Evolutionary conservation across 78 protist genomes (phyloP).

Genomic region (Dictyostelium capitatum): DNA sequence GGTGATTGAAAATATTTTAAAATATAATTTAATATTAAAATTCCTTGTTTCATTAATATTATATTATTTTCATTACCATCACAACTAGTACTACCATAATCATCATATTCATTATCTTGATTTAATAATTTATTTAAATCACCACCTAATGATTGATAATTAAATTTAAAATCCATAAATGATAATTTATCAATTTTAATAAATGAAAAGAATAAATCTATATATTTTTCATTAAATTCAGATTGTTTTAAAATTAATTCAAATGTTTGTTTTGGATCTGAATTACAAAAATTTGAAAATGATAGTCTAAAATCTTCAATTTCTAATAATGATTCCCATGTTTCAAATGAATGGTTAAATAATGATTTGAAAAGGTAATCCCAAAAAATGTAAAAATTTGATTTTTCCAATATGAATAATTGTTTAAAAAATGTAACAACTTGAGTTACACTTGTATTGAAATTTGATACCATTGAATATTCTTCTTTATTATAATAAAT

Average conservation of each 20-base stretch:
- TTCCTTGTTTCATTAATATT: background rate
- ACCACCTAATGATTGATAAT: too few relatives aligned
- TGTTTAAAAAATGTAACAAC: background rate
- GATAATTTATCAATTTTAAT: constrained; percentile 1
- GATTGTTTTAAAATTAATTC: background rate
- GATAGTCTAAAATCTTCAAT: background rate
- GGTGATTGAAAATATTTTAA: background rate
- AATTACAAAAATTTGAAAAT: background rate
- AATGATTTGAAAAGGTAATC: background rate
- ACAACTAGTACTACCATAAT: background rate
- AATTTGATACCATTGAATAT: background rate
- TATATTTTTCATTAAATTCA: background rate
- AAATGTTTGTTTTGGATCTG: background rate
- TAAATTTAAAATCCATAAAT: constrained; percentile 2
- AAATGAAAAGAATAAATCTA: background rate
- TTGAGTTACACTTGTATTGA: background rate
- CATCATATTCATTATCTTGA: background rate
- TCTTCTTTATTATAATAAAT: background rate
- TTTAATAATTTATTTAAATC: background rate
- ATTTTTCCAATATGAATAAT: background rate
- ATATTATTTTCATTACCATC: background rate
- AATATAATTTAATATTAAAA: background rate
- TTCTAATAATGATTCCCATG: background rate
- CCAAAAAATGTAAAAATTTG: constrained; percentile 18
- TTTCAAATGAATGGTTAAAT: constrained; percentile 5